Evolutionary conservation across 148 eudicot genomes (phyloP).

Genomic region (Salicornia ramosissima): DNA sequence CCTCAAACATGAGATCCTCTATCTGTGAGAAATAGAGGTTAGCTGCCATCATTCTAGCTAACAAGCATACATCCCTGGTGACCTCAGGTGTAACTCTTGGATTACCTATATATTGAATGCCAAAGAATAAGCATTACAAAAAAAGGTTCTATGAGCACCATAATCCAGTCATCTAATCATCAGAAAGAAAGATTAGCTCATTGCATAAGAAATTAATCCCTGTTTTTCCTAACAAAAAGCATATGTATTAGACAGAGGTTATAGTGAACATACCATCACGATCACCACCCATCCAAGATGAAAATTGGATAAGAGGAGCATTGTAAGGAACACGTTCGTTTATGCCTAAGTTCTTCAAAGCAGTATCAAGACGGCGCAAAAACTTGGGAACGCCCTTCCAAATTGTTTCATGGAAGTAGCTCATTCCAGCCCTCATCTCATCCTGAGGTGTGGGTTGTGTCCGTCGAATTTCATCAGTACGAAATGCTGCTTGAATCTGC

Average conservation of each 20-base stretch:
- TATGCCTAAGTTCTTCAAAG: conserved; percentile 92
- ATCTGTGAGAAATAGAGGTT: conserved; percentile 93
- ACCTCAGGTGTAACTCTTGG: conserved; percentile 99
- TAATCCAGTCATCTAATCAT: neutral
- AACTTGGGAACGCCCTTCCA: conserved; percentile 99
- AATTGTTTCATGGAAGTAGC: conserved; percentile 96
- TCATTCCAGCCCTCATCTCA: conserved; percentile 99
- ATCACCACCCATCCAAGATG: conserved; percentile 99
- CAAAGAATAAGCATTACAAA: neutral
- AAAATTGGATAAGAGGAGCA: conserved; percentile 96
- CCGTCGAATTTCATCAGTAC: conserved; percentile 94
- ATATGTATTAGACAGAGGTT: neutral
- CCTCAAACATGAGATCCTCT: conserved; percentile 99
- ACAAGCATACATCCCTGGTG: conserved; percentile 95
- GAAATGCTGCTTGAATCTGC: conserved; percentile 98
- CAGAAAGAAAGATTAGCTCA: neutral
- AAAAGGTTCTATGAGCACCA: neutral
- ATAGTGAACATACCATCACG: conserved; percentile 67
- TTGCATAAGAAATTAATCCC: neutral
- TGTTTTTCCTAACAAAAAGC: neutral
- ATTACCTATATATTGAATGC: conserved; percentile 64
- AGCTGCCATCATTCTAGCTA: conserved; percentile 99
- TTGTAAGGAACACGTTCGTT: conserved; percentile 93
- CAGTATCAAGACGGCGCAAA: conserved; percentile 90
- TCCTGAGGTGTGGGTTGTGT: conserved; percentile 93